Evolutionary conservation across 2,329 filamentous ascomycete species (phyloP), one percentile per base, ranked within the genome.

Genomic region (Fusarium stilboides): DNA sequence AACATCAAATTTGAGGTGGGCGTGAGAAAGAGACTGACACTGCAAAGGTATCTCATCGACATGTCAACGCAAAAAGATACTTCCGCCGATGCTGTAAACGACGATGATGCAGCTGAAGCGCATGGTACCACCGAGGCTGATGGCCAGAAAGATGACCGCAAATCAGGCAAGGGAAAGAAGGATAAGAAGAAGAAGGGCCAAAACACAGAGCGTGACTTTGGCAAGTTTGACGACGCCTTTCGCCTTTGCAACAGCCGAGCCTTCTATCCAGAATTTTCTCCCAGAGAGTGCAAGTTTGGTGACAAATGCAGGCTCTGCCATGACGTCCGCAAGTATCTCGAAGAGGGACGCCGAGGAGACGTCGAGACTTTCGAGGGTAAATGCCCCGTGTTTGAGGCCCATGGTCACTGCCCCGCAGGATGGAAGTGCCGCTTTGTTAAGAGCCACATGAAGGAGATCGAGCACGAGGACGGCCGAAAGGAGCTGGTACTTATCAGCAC

Each of bases 401-500:
- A 91, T 68, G 94, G 94, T 14, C 88, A 85, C 65, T 99, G 96
- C 74, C 86, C 88, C 49, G 88, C 91, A 15, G 96, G 96, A 8
- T 99, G 95, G 94, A 97, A 95, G 78, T 99, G 96, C 78, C 91
- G 95, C 22, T 97, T 98, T 76, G 92, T 93, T 34, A 87, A 87
- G 67, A 97, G 93, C 67, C 96, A 99, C 80, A 96, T 94, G 74
- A 86, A 90, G 66, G 95, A 98, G 80, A 81, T 92, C 24, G 88
- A 92, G 69, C 89, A 85, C 20, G 89, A 91, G 55, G 94, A 97
- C 78, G 95, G 94, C 10, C 88, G 88, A 71, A 94, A 92, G 74
- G 95, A 98, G 80, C 81, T 98, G 53, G 84, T 95, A 5, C 84
- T 97, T 49, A 74, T 92, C 20, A 74, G 71, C 55, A 73, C 78